A percentile compares a stretch with the other conserved stretches of the same genome.
Evolutionary conservation across 768 basidiomycete species (phyloP).

Genomic region (Amanita thiersii): DNA sequence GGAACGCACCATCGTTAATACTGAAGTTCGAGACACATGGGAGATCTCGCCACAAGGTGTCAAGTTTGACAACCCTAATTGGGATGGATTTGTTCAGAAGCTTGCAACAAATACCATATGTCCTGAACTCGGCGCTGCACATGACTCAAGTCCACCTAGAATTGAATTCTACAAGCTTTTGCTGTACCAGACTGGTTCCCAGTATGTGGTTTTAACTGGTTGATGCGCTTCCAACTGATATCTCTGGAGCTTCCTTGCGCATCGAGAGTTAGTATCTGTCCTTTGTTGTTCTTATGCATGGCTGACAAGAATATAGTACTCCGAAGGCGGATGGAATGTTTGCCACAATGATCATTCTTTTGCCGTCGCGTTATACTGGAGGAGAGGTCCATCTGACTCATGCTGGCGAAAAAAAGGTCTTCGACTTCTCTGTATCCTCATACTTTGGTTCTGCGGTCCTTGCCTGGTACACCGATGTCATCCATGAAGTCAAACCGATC

Average conservation of each 20-base stretch:
- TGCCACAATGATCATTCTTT: conserved; percentile 29
- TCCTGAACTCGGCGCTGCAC: conserved; percentile 15
- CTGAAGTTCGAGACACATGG: conserved; percentile 23
- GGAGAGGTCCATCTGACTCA: conserved; percentile 26
- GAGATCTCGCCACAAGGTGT: conserved; percentile 21
- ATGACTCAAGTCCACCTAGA: conserved; percentile 10
- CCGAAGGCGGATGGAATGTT: conserved; percentile 30
- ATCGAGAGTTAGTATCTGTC: conserved; percentile 18
- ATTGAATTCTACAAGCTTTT: conserved; percentile 28
- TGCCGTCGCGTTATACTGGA: conserved; percentile 29
- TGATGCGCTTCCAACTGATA: background rate
- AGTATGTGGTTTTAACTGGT: conserved; percentile 14
- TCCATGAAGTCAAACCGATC: conserved; percentile 29
- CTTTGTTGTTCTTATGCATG: background rate
- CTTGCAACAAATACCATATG: conserved; percentile 15
- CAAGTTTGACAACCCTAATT: conserved; percentile 17
- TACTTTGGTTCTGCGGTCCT: conserved; percentile 20
- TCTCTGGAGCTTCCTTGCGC: conserved; percentile 20
- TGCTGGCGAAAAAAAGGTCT: conserved; percentile 12
- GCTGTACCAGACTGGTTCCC: conserved; percentile 28
- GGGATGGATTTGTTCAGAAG: conserved; percentile 1
- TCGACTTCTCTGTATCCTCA: conserved; percentile 19
- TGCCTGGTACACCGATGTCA: conserved; percentile 33
- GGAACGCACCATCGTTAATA: conserved; percentile 20
- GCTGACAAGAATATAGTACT: conserved; percentile 12